These are phyloP conservation scores for Naganishia onofrii DNA, from an alignment of 768 basidiomycete genomes.

Conservation along the genomic window DNA sequence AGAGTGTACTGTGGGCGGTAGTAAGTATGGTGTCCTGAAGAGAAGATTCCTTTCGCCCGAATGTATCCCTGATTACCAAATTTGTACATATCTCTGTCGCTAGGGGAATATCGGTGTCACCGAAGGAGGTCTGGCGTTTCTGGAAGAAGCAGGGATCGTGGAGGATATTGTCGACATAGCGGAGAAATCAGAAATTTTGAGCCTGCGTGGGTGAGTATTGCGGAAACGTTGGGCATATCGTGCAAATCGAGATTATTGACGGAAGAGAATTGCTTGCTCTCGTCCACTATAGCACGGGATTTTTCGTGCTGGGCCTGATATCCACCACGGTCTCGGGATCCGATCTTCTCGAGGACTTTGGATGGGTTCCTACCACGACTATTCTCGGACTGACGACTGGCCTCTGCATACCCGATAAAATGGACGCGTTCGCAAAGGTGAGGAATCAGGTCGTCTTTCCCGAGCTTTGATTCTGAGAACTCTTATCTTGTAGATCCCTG, in stretches of 20 bases:
- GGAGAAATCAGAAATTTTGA: conserved; percentile 80
- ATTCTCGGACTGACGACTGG: conserved; percentile 85
- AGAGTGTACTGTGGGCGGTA: conserved; percentile 94
- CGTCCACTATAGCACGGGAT: conserved; percentile 77
- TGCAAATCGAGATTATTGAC: not conserved
- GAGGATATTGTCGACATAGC: conserved; percentile 87
- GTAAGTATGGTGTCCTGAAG: conserved; percentile 58
- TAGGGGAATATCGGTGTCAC: conserved; percentile 94
- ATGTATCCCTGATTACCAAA: not conserved
- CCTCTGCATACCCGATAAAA: conserved; percentile 80
- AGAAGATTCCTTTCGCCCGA: not conserved
- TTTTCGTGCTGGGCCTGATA: conserved; percentile 88
- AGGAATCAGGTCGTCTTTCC: conserved; percentile 40
- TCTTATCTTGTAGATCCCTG: conserved; percentile 1
- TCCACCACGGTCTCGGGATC: conserved; percentile 88
- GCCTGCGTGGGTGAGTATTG: conserved; percentile 79
- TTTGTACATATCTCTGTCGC: not conserved
- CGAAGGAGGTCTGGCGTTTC: conserved; percentile 83
- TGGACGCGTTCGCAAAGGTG: conserved; percentile 76
- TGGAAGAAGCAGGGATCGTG: conserved; percentile 93
- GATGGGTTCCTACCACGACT: conserved; percentile 87
- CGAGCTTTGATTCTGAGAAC: not conserved
- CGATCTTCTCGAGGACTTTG: conserved; percentile 85
- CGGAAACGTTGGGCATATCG: not conserved
- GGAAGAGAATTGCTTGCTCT: not conserved